Evolutionary conservation across 140 eudicot species (phyloP).

Genomic region (Bidens hawaiensis): DNA sequence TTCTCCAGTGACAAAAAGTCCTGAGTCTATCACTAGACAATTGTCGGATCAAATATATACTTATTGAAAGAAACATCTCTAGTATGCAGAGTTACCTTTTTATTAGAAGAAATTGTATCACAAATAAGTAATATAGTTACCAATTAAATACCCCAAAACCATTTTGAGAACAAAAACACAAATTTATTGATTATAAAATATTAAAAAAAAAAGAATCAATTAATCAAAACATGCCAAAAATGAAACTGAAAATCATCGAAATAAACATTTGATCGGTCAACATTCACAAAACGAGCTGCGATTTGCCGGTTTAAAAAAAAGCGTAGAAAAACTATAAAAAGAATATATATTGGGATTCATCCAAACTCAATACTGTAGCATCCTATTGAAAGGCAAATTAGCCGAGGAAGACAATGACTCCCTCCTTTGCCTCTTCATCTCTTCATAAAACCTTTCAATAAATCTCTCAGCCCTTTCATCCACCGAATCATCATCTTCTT

Average conservation of each 20-base stretch:
- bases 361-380: conserved; percentile 25
- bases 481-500: conserved; percentile 44
- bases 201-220: conserved; percentile 7
- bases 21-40: too few relatives aligned
- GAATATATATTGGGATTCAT: background rate
- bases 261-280: too few relatives aligned
- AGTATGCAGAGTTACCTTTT: too few relatives aligned
- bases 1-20: too few relatives aligned
- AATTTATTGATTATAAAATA: background rate
- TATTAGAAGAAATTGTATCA: too few relatives aligned
- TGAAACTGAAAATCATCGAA: background rate
- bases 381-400: conserved; percentile 25
- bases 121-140: background rate
- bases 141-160: background rate
- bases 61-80: too few relatives aligned
- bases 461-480: conserved; percentile 83
- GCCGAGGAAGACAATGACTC: conserved; percentile 28
- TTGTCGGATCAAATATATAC: too few relatives aligned
- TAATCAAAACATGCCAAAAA: background rate
- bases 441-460: conserved; percentile 66
- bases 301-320: background rate
- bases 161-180: background rate
- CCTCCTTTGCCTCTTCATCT: conserved; percentile 64
- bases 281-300: too few relatives aligned
- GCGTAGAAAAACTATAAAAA: too few relatives aligned